phyloP scores from a whole-genome alignment of 2,329 filamentous ascomycete species.

The Fusarium nygamai region DNA sequence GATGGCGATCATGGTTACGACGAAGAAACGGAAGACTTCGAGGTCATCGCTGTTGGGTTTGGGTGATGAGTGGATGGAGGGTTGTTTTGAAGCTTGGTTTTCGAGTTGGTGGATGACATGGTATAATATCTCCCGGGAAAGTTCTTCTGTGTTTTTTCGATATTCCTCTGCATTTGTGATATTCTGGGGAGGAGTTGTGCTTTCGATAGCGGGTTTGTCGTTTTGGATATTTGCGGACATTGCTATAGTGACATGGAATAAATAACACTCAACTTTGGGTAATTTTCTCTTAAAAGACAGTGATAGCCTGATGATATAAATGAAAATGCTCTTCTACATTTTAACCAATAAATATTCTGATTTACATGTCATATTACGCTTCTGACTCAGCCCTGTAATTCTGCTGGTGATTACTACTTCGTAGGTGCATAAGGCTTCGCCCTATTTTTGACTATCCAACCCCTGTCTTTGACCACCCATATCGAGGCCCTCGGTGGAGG shows the following conservation, averaged over 20 bases:
- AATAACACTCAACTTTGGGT: no score
- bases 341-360: not conserved
- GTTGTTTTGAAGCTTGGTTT: not conserved
- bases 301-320: accelerated
- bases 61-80: not conserved
- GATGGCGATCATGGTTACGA: not conserved
- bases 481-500: not conserved
- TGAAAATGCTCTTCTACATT: accelerated
- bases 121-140: not conserved
- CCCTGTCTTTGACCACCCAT: not conserved
- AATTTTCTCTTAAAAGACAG: not conserved
- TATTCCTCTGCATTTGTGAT: not conserved
- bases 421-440: not conserved
- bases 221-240: not conserved
- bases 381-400: not conserved
- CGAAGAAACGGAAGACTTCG: not conserved
- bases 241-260: accelerated
- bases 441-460: not conserved
- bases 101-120: not conserved
- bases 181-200: not conserved
- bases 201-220: not conserved
- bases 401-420: not conserved
- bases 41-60: not conserved
- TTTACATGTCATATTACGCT: accelerated
- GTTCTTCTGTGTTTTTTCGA: not conserved